Conservation (phyloP, 2,329 filamentous ascomycete genomes). For the Alternaria consortialis region DNA sequence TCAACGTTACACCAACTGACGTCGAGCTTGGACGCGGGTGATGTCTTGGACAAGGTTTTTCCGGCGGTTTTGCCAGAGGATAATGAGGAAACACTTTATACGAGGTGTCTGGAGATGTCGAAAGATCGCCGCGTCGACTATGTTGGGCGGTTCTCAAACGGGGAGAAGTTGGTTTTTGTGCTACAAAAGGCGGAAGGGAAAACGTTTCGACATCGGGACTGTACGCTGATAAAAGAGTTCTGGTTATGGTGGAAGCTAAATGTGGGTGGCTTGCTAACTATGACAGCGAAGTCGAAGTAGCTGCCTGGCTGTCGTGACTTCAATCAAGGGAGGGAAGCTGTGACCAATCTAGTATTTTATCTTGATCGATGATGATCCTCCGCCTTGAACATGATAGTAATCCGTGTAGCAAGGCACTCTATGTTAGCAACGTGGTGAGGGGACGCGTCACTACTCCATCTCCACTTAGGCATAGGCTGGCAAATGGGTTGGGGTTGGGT, state of each 20-base stretch:
- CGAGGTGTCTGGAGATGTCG: not conserved
- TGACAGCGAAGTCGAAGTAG: not conserved
- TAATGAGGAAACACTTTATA: not conserved
- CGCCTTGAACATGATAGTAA: too few relatives aligned
- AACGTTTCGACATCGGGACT: not conserved
- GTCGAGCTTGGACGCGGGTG: not conserved
- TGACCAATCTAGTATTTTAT: too few relatives aligned
- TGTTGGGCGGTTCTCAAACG: not conserved
- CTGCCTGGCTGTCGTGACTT: too few relatives aligned
- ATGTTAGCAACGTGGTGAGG: too few relatives aligned
- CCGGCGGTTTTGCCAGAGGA: not conserved
- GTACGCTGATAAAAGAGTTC: not conserved
- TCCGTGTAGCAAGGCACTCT: too few relatives aligned
- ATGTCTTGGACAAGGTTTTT: not conserved
- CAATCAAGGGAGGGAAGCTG: too few relatives aligned
- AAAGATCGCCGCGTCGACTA: not conserved
- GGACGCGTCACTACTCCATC: too few relatives aligned
- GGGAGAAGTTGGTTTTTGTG: not conserved
- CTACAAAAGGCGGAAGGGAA: not conserved
- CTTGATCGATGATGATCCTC: too few relatives aligned
- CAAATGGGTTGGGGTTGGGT: too few relatives aligned
- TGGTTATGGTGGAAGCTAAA: not conserved
- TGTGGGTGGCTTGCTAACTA: not conserved
- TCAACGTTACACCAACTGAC: not conserved
- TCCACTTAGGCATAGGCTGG: too few relatives aligned